Evolutionary conservation across 495 filamentous ascomycete species (phyloP), one percentile per base, ranked within the genome.

Genomic region (Hyaloscypha hepaticicola): DNA sequence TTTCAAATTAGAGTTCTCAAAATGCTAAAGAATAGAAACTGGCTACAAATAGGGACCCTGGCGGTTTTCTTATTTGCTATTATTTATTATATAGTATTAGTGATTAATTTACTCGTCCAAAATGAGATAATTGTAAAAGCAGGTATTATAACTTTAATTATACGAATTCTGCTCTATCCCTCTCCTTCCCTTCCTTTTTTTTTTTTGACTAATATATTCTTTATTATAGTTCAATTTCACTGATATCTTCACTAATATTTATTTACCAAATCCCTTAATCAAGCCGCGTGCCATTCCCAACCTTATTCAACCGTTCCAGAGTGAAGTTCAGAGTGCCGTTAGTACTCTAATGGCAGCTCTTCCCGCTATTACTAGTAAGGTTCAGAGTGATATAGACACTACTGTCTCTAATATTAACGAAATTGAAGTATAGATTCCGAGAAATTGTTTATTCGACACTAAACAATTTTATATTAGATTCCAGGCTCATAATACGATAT

Each of bases 161-260:
- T 65, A 55, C 16, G 41, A 34, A 65, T 28, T 33, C 31, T 33
- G 2, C 2, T 33, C 2, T n/a, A n/a, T n/a, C n/a, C n/a, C n/a
- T n/a, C n/a, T n/a, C n/a, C n/a, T 65, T 60, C 31, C 25, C 56
- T 16, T 26, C 59, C 8, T 24, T 53, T 19, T 27, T 58, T 8
- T 26, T 58, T 5, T 21, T 34, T 65, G 16, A 41, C 55, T 65
- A 65, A 65, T 60, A 38, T 14, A 26, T 33, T 65, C 5, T 52
- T 45, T 31, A 60, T 65, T 6, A 21, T 28, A 65, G 63, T 65
- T 64, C 22, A 65, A 65, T 21, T 65, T 65, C 8, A 65, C 63
- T 25, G 27, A 65, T 59, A 58, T 59, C 34, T n/a, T n/a, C n/a
- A n/a, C n/a, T n/a, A n/a, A n/a, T n/a, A n/a, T n/a, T n/a, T n/a